Percentiles rank a stretch among this genome's conserved stretches.
Conservation (phyloP, 768 basidiomycete species). For the Leucocoprinus sp. region DNA sequence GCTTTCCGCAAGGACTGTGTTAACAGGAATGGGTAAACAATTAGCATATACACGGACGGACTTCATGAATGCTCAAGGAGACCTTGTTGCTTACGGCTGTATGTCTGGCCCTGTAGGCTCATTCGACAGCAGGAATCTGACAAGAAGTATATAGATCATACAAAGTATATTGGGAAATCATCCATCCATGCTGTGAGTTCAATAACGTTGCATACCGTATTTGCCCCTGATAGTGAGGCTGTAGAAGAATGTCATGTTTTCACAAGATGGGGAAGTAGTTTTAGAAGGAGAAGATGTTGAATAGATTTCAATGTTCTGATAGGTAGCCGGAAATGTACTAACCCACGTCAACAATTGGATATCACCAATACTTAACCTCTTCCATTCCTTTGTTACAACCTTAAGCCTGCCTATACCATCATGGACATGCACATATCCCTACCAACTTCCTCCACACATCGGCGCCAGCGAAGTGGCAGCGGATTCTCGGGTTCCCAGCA, state of each 20-base stretch:
- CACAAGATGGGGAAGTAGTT: slow-evolving; percentile 66
- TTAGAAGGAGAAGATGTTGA: slow-evolving; percentile 55
- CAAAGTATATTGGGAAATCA: slow-evolving; percentile 78
- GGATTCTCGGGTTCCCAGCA: slow-evolving; percentile 13
- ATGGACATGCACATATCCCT: slow-evolving; percentile 36
- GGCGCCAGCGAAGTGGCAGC: neutral
- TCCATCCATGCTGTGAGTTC: slow-evolving; percentile 31
- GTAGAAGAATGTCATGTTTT: slow-evolving; percentile 71
- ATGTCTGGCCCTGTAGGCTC: slow-evolving; percentile 20
- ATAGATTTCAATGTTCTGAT: slow-evolving; percentile 13
- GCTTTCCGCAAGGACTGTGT: slow-evolving; percentile 51
- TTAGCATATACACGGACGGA: slow-evolving; percentile 79
- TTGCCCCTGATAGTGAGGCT: neutral
- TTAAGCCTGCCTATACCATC: slow-evolving; percentile 19
- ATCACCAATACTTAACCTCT: neutral
- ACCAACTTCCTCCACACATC: slow-evolving; percentile 21
- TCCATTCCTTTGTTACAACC: slow-evolving; percentile 6
- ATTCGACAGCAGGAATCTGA: neutral
- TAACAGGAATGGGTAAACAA: slow-evolving; percentile 71
- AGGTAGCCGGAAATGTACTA: slow-evolving; percentile 2
- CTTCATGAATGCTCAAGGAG: slow-evolving; percentile 55
- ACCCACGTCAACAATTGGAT: neutral
- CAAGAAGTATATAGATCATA: slow-evolving; percentile 48
- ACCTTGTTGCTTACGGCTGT: slow-evolving; percentile 80
- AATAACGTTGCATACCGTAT: neutral